Base-by-base conservation (phyloP, 2,329 filamentous ascomycete genomes). In the Neopestalotiopsis sp. region DNA sequence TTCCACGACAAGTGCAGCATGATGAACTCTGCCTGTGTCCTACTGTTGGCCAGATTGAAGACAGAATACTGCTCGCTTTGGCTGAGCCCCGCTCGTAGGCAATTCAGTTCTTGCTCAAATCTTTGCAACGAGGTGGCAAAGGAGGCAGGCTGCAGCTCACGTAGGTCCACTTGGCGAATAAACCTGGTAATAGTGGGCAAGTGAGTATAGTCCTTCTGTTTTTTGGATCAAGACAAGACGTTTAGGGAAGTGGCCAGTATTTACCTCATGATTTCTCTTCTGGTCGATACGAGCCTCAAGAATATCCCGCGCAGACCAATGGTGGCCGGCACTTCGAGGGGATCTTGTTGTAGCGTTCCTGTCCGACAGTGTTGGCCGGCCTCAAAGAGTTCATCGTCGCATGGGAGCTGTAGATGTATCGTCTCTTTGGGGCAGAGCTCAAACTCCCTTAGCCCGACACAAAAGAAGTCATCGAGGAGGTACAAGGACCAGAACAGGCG, bases 401-500 rank as follows among this genome's bases (percentile, higher is more conserved):
- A 79, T 7, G 80, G 79, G 45, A 81, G 75, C 66, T 81, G 77
- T 20, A 83, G 76, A 69, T 81, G 77, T 14, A 83, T 79, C 4
- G 75, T 78, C 67, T 82, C 79, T 32, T 79, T 75, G 1, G 79
- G 79, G 66, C 79, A 83, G 17, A 81, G 75, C 70, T 81, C 80
- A 62, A 82, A 83, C 69, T 83, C 81, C 14, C 79, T 75, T 20
- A 83, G 73, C 1, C 81, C 81, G 4, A 82, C 80, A 14, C 80
- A 81, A 69, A 82, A 81, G 69, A 80, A 81, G 60, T 79, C 76
- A 66, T 83, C 81, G 4, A 82, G 75, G 14, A 82, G 71, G 70
- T 80, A 83, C 7, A 83, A 73, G 1, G 79, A 79, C 81, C 81
- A 84, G 72, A 81, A 80, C 10, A 82, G 73, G 7, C 81, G 75